phyloP scores from a whole-genome alignment of 2,329 filamentous ascomycete genomes.

The Zarea fungicola region DNA sequence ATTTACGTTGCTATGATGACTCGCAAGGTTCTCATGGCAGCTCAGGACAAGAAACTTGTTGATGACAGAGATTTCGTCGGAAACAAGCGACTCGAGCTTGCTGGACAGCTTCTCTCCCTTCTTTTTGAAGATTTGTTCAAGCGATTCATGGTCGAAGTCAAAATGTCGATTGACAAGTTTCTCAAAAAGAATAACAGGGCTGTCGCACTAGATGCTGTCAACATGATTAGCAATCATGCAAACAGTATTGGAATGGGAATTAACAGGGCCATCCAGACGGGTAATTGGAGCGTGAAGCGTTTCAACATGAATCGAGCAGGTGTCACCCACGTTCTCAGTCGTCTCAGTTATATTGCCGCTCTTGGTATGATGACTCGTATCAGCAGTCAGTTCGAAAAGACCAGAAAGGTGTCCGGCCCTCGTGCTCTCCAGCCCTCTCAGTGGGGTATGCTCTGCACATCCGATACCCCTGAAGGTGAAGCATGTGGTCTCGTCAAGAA shows the following conservation, averaged over 20 bases:
- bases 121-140: conserved; percentile 98
- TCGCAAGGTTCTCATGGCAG: conserved; percentile 89
- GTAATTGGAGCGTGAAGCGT: conserved; percentile 96
- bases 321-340: conserved; percentile 92
- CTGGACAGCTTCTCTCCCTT: conserved; percentile 86
- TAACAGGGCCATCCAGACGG: conserved; percentile 93
- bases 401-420: conserved; percentile 90
- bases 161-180: conserved; percentile 90
- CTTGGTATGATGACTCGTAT: conserved; percentile 99
- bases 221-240: conserved; percentile 77
- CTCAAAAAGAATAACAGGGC: conserved; percentile 90
- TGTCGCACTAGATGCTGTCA: conserved; percentile 79
- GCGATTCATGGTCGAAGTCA: conserved; percentile 82
- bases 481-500: conserved; percentile 98
- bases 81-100: conserved; percentile 92
- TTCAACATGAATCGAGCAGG: conserved; percentile 98
- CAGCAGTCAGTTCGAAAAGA: conserved; percentile 98
- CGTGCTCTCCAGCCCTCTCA: conserved; percentile 95
- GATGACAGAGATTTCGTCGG: conserved; percentile 97
- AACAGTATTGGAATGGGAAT: conserved; percentile 87
- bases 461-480: conserved; percentile 97
- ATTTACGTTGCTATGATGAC: conserved; percentile 97
- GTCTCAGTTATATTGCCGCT: conserved; percentile 92
- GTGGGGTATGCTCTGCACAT: conserved; percentile 96
- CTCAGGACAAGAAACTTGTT: conserved; percentile 81